phyloP scores from a whole-genome alignment of 2,329 filamentous ascomycete genomes.

The Trichoderma asperellum region DNA sequence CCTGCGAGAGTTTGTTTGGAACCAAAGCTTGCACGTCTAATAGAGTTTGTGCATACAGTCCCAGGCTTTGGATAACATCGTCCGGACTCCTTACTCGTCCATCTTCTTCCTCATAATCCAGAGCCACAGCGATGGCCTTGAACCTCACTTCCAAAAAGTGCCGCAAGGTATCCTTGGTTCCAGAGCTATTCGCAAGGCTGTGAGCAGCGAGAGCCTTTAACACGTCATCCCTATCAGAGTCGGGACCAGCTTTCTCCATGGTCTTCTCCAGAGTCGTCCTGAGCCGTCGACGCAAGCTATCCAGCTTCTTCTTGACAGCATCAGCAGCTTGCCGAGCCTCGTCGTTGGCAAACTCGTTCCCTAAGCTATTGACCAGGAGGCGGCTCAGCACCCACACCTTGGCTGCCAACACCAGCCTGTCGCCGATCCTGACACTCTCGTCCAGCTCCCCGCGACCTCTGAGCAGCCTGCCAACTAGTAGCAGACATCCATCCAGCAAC shows the following conservation, averaged over 20 bases:
- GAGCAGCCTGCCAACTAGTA: slow-evolving; percentile 55
- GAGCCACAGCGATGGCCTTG: slow-evolving; percentile 66
- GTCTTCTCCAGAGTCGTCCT: slow-evolving; percentile 70
- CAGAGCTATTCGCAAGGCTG: slow-evolving; percentile 78
- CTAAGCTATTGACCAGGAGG: slow-evolving; percentile 73
- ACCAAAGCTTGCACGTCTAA: slow-evolving; percentile 77
- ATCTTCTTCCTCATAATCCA: slow-evolving; percentile 57
- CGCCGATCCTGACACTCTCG: slow-evolving; percentile 46
- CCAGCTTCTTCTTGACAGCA: slow-evolving; percentile 65
- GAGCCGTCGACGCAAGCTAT: slow-evolving; percentile 64
- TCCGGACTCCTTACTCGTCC: slow-evolving; percentile 45
- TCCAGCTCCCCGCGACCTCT: slow-evolving; percentile 44
- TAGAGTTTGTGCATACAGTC: slow-evolving; percentile 76
- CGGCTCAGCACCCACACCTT: slow-evolving; percentile 78
- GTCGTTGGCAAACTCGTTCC: slow-evolving; percentile 48
- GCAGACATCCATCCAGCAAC: slow-evolving; percentile 56
- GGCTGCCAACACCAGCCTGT: slow-evolving; percentile 60
- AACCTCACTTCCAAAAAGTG: slow-evolving; percentile 77
- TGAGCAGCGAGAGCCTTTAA: slow-evolving; percentile 80
- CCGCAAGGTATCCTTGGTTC: slow-evolving; percentile 74
- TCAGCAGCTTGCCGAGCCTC: slow-evolving; percentile 53
- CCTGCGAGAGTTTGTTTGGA: slow-evolving; percentile 71
- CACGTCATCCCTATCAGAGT: slow-evolving; percentile 55
- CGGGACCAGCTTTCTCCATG: slow-evolving; percentile 63
- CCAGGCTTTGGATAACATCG: slow-evolving; percentile 66